phyloP scores from a whole-genome alignment of 345 rosid genomes.

The Dipteronia sinensis region DNA sequence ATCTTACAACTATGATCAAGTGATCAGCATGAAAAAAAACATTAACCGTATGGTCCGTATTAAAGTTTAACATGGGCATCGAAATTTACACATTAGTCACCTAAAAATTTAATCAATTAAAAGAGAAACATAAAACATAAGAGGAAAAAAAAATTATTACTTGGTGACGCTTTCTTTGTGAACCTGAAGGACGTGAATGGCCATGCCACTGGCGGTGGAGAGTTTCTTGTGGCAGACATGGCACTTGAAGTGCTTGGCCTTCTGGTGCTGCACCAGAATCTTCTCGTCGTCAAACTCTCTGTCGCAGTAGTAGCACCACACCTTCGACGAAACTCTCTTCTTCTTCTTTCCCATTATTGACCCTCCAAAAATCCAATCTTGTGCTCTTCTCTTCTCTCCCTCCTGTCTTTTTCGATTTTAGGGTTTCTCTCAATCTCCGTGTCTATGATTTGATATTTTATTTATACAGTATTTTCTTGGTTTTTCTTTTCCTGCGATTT shows the following conservation, averaged over 20 bases:
- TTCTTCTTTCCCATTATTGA: slow-evolving; percentile 90
- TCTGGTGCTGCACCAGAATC: slow-evolving; percentile 97
- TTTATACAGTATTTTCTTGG: not conserved
- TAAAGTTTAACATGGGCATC: not conserved
- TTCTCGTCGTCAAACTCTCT: slow-evolving; percentile 99
- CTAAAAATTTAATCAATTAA: not conserved
- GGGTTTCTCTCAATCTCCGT: slow-evolving; percentile 3
- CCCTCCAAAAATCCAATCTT: not conserved
- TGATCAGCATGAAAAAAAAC: not conserved
- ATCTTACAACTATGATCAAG: no score
- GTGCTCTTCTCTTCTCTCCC: not conserved
- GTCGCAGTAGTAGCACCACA: slow-evolving; percentile 99
- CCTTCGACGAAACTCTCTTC: slow-evolving; percentile 91
- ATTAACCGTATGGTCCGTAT: not conserved
- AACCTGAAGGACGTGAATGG: slow-evolving; percentile 99
- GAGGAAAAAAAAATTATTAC: slow-evolving; percentile 34
- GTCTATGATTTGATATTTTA: not conserved
- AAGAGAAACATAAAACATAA: not conserved
- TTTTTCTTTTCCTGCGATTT: not conserved
- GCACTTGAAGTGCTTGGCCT: slow-evolving; percentile 98
- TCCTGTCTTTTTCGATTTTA: not conserved
- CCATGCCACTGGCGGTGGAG: slow-evolving; percentile 97
- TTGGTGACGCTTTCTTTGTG: slow-evolving; percentile 93
- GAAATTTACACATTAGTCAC: no score
- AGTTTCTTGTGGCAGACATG: slow-evolving; percentile 99